phyloP scores from a whole-genome alignment of 768 basidiomycete species.

The Austroboletus eburneus region DNA sequence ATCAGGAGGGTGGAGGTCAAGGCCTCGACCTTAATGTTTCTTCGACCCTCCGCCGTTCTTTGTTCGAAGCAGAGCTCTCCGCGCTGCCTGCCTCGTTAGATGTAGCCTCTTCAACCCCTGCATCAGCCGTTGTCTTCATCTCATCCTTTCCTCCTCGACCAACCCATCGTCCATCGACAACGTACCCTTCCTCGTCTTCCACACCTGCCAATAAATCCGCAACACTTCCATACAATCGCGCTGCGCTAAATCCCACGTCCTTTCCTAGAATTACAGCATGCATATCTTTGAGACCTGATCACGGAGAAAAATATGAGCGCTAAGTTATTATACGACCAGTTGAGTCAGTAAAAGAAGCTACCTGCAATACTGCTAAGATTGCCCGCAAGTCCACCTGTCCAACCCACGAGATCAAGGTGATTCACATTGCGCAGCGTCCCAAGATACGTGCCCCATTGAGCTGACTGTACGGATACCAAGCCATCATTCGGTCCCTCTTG shows the following conservation, averaged over 20 bases:
- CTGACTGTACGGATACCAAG: conserved; percentile 81
- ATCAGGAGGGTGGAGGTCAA: conserved; percentile 2
- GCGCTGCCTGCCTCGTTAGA: not conserved
- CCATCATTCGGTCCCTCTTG: conserved; percentile 95
- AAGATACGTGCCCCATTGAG: conserved; percentile 93
- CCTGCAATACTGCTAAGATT: conserved; percentile 25
- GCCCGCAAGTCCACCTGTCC: conserved; percentile 50
- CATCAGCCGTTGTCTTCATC: conserved; percentile 7
- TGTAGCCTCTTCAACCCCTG: conserved; percentile 1
- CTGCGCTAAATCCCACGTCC: conserved; percentile 88
- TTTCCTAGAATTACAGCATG: conserved; percentile 86
- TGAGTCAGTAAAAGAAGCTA: not conserved
- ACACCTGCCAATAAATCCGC: conserved; percentile 73
- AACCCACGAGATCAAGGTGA: conserved; percentile 90
- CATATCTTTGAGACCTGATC: conserved; percentile 61
- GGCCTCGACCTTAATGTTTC: conserved; percentile 19
- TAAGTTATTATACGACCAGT: not conserved
- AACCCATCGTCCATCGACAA: conserved; percentile 22
- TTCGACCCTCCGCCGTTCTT: conserved; percentile 24
- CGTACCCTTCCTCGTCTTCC: conserved; percentile 55
- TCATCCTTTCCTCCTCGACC: conserved; percentile 16
- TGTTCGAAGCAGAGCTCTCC: conserved; percentile 17
- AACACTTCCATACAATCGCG: conserved; percentile 85
- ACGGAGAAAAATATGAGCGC: not conserved
- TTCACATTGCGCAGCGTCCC: conserved; percentile 91